Evolutionary conservation across 1,284 basidiomycete genomes (phyloP), one percentile per base, ranked within the genome.

Genomic region (Pisolithus thermaeus): DNA sequence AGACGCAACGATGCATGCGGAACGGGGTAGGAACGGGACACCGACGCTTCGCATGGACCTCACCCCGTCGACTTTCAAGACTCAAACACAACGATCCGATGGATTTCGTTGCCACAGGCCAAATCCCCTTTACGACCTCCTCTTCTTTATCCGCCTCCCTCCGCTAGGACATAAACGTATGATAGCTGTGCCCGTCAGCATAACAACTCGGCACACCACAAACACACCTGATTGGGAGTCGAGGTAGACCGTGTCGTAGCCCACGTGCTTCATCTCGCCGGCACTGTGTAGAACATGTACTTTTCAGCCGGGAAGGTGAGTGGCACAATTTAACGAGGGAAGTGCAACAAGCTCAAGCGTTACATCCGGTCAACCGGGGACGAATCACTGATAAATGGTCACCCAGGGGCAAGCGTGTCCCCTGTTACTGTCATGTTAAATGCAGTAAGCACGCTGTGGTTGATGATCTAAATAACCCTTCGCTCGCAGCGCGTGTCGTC

Each of bases 401-500:
- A n/a, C n/a, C n/a, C n/a, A n/a, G n/a, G 5, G 23, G 39, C 3
- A 22, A 41, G 39, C 20, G 4, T 35, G 32, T 35, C 32, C 11
- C 32, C 32, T 35, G 12, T 35, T 35, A 12, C 12, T 35, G 32
- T 5, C 32, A 35, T 14, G 32, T 14, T 14, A 35, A 35, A 9
- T 40, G 39, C 39, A 40, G 39, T 14, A 7, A 23, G 18, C 39
- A 12, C 18, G 18, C 18, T 12, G 12, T 18, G n/a, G 18, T 20
- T 11, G 7, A 11, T 23, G 32, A 9, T 7, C 36, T 28, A 44
- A 14, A 79, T 60, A 27, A 79, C 74, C 39, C 80, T 69, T 48
- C 76, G 69, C 58, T 84, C 82, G 61, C 83, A 85, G 41, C 79
- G 69, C 30, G 80, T 83, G 63, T 84, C 83, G 42, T 76, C 70